Conservation (phyloP, 192 early-diverging fungal genomes). For the Podila epicladia region DNA sequence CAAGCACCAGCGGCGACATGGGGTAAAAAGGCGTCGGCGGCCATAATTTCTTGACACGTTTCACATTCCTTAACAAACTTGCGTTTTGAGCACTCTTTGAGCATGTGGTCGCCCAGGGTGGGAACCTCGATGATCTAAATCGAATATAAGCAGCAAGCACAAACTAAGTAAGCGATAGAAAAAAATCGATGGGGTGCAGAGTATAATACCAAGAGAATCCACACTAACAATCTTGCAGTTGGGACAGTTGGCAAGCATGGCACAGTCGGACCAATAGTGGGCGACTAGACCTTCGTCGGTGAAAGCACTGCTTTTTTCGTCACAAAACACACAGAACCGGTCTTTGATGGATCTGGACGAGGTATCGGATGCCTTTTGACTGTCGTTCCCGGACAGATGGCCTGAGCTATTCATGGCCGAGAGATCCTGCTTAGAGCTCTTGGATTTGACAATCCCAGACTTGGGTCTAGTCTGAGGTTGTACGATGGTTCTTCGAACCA, state of each 20-base stretch:
- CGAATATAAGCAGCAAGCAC: not conserved
- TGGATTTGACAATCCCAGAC: not conserved
- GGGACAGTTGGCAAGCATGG: slow-evolving; percentile 74
- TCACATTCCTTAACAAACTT: slow-evolving; percentile 70
- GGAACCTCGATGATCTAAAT: slow-evolving; percentile 78
- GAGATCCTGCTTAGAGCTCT: not conserved
- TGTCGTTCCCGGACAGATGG: not conserved
- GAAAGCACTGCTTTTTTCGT: slow-evolving; percentile 67
- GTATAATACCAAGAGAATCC: not conserved
- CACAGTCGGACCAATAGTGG: slow-evolving; percentile 84
- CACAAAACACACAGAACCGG: slow-evolving; percentile 81
- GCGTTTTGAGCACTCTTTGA: slow-evolving; percentile 69
- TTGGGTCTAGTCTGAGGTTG: not conserved
- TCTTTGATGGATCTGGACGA: slow-evolving; percentile 7
- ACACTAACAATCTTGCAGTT: slow-evolving; percentile 73
- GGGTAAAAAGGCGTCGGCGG: slow-evolving; percentile 57
- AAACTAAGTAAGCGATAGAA: not conserved
- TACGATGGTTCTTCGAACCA: not conserved
- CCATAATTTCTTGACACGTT: slow-evolving; percentile 68
- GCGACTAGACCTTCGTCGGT: slow-evolving; percentile 75
- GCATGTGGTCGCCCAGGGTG: slow-evolving; percentile 69
- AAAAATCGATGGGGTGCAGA: not conserved
- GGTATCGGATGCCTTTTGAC: not conserved
- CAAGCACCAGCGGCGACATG: slow-evolving; percentile 57
- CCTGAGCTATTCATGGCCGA: not conserved